Conservation (phyloP, 225 moss, liverwort and hornwort species). For the Ulota crispa region DNA sequence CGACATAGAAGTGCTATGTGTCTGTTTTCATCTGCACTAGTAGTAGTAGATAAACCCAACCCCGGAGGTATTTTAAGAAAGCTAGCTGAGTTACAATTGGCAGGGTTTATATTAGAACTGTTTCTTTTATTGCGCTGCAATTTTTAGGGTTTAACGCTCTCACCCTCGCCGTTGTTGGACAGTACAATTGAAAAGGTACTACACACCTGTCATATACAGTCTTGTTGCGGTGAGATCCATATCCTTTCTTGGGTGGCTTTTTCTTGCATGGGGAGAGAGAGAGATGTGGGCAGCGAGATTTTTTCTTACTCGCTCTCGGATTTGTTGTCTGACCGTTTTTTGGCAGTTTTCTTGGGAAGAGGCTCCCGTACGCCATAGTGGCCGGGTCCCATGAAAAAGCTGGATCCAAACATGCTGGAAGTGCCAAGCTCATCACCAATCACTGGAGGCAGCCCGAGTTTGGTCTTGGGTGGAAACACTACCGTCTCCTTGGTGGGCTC, state of each 20-base stretch:
- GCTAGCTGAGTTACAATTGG: neutral
- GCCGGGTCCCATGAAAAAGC: slow-evolving; percentile 48
- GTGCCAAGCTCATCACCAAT: slow-evolving; percentile 47
- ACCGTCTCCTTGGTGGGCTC: slow-evolving; percentile 15
- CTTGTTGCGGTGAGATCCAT: neutral
- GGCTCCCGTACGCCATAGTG: slow-evolving; percentile 46
- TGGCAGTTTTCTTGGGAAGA: neutral
- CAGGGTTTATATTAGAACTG: neutral
- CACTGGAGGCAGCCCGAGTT: slow-evolving; percentile 32
- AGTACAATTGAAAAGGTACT: neutral
- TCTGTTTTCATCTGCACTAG: neutral
- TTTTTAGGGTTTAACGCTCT: neutral
- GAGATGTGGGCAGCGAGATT: neutral
- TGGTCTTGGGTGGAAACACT: slow-evolving; percentile 17
- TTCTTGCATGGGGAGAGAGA: too few species aligned
- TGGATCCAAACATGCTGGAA: slow-evolving; percentile 45
- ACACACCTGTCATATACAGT: neutral
- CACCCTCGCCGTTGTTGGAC: neutral
- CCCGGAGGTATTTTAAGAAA: neutral
- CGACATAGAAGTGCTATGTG: neutral
- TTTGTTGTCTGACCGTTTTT: slow-evolving; percentile 24
- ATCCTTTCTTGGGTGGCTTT: neutral
- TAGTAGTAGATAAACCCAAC: neutral
- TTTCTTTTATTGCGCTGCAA: neutral
- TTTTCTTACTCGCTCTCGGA: slow-evolving; percentile 1